phyloP scores from a whole-genome alignment of 495 filamentous ascomycete genomes.

The Tuber microsphaerosporum region DNA sequence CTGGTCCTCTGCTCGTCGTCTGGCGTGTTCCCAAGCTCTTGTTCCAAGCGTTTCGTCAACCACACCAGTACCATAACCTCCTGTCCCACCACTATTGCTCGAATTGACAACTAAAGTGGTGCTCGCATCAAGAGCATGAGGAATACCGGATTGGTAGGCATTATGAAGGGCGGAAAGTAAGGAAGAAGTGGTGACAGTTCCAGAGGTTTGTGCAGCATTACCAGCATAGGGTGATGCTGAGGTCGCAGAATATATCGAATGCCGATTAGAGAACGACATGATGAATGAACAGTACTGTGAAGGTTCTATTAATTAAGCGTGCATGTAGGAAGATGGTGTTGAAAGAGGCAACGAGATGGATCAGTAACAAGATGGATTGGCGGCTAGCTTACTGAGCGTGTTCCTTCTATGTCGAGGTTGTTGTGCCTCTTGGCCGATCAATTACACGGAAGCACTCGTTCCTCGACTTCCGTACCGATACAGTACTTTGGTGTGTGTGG shows the following conservation, averaged over 20 bases:
- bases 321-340: neutral
- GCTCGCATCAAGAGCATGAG: slow-evolving; percentile 80
- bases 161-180: slow-evolving; percentile 87
- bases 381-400: slow-evolving; percentile 17
- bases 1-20: slow-evolving; percentile 88
- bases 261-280: slow-evolving; percentile 68
- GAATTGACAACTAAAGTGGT: slow-evolving; percentile 93
- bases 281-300: slow-evolving; percentile 30
- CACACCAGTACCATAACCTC: slow-evolving; percentile 55
- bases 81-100: slow-evolving; percentile 43
- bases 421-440: slow-evolving; percentile 11
- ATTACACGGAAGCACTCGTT: slow-evolving; percentile 9
- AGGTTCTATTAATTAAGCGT: slow-evolving; percentile 11
- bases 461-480: neutral
- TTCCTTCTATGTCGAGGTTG: slow-evolving; percentile 16
- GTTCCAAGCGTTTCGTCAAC: slow-evolving; percentile 72
- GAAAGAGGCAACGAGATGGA: slow-evolving; percentile 8
- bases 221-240: slow-evolving; percentile 56
- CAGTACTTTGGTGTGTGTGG: slow-evolving; percentile 13
- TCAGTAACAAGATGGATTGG: slow-evolving; percentile 1
- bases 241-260: slow-evolving; percentile 76
- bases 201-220: slow-evolving; percentile 55
- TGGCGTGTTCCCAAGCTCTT: slow-evolving; percentile 93
- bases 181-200: slow-evolving; percentile 73
- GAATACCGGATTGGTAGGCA: slow-evolving; percentile 69